These are phyloP conservation scores for Dalechampia spathulata DNA, from an alignment of 441 rosid genomes.

Conservation along the genomic window DNA sequence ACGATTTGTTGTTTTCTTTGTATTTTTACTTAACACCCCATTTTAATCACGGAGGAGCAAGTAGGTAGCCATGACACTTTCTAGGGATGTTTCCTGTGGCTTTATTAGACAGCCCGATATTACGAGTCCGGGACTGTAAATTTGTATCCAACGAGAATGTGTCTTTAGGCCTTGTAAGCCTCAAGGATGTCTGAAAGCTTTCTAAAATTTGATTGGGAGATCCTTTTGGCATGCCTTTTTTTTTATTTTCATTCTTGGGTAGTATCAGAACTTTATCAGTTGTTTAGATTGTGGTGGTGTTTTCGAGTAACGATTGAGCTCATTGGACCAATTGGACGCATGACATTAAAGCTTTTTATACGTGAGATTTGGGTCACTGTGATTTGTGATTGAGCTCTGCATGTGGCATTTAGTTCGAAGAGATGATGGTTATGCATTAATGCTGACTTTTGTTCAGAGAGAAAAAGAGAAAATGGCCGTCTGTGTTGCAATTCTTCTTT, in stretches of 20 bases:
- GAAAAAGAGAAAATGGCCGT: not conserved
- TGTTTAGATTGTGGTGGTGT: not conserved
- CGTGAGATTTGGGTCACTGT: no score
- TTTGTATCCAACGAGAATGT: no score
- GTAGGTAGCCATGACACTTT: no score
- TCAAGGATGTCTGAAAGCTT: not conserved
- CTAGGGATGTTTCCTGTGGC: no score
- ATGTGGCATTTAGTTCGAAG: not conserved
- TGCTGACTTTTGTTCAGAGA: not conserved
- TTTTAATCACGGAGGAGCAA: not conserved
- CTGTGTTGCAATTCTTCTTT: not conserved
- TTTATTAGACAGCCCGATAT: not conserved
- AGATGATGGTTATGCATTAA: not conserved
- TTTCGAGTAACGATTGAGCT: not conserved
- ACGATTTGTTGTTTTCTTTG: not conserved
- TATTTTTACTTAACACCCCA: not conserved
- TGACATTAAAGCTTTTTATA: no score
- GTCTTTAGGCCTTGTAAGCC: no score
- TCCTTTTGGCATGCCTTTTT: not conserved
- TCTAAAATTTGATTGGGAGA: not conserved
- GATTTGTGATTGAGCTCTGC: not conserved
- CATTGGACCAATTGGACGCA: not conserved
- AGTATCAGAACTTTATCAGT: not conserved
- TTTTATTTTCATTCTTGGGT: not conserved
- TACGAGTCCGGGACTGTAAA: not conserved